These are phyloP conservation scores for Phanerochaete sordida DNA, from an alignment of 768 basidiomycete species.

Conservation along the genomic window DNA sequence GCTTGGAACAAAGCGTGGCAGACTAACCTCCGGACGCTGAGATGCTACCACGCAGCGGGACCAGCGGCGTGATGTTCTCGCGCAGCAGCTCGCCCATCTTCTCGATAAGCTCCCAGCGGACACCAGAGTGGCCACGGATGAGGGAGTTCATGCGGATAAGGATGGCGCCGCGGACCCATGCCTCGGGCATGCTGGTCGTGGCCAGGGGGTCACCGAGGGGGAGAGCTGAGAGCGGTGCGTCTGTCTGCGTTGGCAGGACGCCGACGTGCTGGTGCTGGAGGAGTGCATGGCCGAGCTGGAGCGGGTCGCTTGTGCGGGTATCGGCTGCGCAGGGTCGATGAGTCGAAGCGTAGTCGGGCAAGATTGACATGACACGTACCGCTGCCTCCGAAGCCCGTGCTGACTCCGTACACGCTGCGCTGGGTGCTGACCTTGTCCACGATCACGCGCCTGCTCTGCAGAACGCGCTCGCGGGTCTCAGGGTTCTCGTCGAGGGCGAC, in stretches of 20 bases:
- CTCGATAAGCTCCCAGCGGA: slow-evolving; percentile 76
- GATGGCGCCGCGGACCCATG: slow-evolving; percentile 88
- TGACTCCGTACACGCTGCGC: slow-evolving; percentile 79
- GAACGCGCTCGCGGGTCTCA: slow-evolving; percentile 46
- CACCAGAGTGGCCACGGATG: slow-evolving; percentile 83
- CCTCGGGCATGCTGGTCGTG: slow-evolving; percentile 74
- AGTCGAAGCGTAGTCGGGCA: slow-evolving; percentile 11
- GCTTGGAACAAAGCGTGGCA: not conserved
- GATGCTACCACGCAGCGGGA: slow-evolving; percentile 81
- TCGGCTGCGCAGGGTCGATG: slow-evolving; percentile 50
- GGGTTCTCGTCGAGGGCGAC: slow-evolving; percentile 50
- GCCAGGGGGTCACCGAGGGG: slow-evolving; percentile 70
- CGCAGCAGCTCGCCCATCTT: slow-evolving; percentile 71
- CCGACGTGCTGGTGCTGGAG: slow-evolving; percentile 82
- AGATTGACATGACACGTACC: slow-evolving; percentile 31
- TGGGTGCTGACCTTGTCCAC: slow-evolving; percentile 62
- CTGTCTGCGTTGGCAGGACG: slow-evolving; percentile 58
- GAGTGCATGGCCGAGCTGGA: slow-evolving; percentile 76
- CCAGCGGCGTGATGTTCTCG: slow-evolving; percentile 71
- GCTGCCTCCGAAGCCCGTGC: slow-evolving; percentile 86
- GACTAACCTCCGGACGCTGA: slow-evolving; percentile 74
- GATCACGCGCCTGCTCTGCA: slow-evolving; percentile 62
- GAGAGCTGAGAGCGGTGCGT: slow-evolving; percentile 45
- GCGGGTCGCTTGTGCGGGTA: slow-evolving; percentile 72
- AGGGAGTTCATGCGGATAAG: slow-evolving; percentile 87